Evolutionary conservation across 2,329 filamentous ascomycete genomes (phyloP).

Genomic region (Penicillium nordicum): DNA sequence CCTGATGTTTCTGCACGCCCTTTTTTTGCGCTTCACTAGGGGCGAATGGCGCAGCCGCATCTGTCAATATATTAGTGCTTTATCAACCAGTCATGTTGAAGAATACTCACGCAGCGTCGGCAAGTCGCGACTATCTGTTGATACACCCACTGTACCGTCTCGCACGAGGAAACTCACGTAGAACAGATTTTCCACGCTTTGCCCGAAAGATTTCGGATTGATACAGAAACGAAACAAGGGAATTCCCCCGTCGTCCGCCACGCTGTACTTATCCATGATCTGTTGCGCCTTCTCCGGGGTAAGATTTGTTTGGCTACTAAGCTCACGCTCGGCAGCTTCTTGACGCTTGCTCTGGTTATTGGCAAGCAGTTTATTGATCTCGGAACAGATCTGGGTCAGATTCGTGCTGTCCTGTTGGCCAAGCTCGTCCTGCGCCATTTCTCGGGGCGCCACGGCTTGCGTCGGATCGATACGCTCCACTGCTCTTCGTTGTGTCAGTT

Average conservation of each 20-base stretch:
- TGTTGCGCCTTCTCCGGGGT: conserved; percentile 40
- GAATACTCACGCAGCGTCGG: conserved; percentile 71
- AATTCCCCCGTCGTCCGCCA: conserved; percentile 68
- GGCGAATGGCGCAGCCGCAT: conserved; percentile 46
- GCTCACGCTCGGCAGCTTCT: conserved; percentile 48
- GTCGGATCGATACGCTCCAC: conserved; percentile 64
- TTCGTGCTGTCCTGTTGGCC: conserved; percentile 74
- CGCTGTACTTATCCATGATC: conserved; percentile 62
- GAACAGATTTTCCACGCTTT: conserved; percentile 95
- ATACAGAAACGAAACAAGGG: conserved; percentile 82
- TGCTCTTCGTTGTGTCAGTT: conserved; percentile 66
- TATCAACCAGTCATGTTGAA: background rate
- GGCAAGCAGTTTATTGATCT: conserved; percentile 63
- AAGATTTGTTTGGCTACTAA: conserved; percentile 30
- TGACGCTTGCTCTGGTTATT: conserved; percentile 45
- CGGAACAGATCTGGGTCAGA: conserved; percentile 71
- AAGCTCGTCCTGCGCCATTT: conserved; percentile 71
- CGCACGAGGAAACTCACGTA: conserved; percentile 92
- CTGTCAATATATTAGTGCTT: conserved; percentile 30
- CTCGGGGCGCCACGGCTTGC: conserved; percentile 70
- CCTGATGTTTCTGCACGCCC: conserved; percentile 70
- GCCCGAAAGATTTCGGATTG: conserved; percentile 85
- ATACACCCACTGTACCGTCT: conserved; percentile 75
- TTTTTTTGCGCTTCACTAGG: conserved; percentile 49
- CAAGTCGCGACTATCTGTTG: conserved; percentile 67